Percentiles rank a stretch among this genome's conserved stretches.
Evolutionary conservation across 805 yeast genomes (phyloP).

Genomic region (Tetrapisispora iriomotensis): DNA sequence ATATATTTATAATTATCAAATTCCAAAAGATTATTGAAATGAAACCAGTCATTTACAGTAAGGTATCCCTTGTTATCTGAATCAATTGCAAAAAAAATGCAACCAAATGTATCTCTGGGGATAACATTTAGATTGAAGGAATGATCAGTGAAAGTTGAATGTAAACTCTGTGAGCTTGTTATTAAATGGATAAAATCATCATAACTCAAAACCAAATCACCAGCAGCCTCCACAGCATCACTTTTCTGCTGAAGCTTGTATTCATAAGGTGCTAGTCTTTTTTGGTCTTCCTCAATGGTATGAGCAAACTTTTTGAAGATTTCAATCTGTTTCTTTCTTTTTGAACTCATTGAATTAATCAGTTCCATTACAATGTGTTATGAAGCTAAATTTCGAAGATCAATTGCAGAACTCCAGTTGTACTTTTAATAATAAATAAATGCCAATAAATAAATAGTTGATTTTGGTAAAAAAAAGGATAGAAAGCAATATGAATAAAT

Average conservation of each 20-base stretch:
- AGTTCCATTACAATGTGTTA: constrained; percentile 27
- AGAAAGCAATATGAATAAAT: too few relatives aligned
- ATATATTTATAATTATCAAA: constrained; percentile 40
- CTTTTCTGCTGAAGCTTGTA: neutral
- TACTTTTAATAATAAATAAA: too few relatives aligned
- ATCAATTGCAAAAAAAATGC: constrained; percentile 77
- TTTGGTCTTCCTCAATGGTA: constrained; percentile 21
- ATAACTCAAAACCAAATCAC: constrained; percentile 28
- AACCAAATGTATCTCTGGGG: constrained; percentile 50
- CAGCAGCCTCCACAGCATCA: constrained; percentile 1
- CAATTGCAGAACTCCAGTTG: too few relatives aligned
- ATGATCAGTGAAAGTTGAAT: constrained; percentile 29
- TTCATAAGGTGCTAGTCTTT: neutral
- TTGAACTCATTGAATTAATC: constrained; percentile 29
- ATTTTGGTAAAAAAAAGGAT: too few relatives aligned
- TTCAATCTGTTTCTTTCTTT: constrained; percentile 32
- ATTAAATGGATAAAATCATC: constrained; percentile 31
- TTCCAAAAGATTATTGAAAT: constrained; percentile 49
- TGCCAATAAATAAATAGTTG: neutral
- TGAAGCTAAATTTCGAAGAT: neutral
- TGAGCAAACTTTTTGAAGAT: constrained; percentile 38
- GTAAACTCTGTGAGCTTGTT: constrained; percentile 24
- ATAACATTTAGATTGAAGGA: constrained; percentile 40
- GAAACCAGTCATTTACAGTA: constrained; percentile 60
- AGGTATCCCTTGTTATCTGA: constrained; percentile 58